A percentile compares a stretch with the other conserved stretches of the same genome.
phyloP scores from a whole-genome alignment of 345 rosid species.

The Citrus reticulata region DNA sequence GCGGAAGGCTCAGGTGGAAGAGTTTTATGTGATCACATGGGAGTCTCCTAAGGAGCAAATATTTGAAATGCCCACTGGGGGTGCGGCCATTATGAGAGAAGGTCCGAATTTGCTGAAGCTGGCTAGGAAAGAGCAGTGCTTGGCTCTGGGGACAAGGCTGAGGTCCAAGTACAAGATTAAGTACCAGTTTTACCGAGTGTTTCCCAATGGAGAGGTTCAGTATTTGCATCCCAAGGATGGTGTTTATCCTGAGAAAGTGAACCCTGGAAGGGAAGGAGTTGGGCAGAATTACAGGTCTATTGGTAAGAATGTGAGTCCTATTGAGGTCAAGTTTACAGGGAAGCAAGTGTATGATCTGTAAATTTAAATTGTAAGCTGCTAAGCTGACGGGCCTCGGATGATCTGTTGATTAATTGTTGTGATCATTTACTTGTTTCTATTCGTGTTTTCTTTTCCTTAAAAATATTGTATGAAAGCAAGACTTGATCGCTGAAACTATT shows the following conservation, averaged over 20 bases:
- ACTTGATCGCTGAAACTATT: not conserved
- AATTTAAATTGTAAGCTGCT: not conserved
- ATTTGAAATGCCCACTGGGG: constrained; percentile 94
- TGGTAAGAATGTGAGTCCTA: constrained; percentile 83
- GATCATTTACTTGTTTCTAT: not conserved
- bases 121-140: constrained; percentile 93
- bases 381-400: not conserved
- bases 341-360: constrained; percentile 80
- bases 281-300: constrained; percentile 80
- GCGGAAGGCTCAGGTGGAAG: constrained; percentile 82
- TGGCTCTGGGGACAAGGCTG: constrained; percentile 81
- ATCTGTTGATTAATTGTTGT: not conserved
- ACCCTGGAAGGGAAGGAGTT: constrained; percentile 76
- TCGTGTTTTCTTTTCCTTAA: not conserved
- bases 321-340: constrained; percentile 95
- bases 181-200: constrained; percentile 88
- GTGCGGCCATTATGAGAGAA: constrained; percentile 92
- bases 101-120: constrained; percentile 87
- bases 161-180: constrained; percentile 94
- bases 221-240: constrained; percentile 93
- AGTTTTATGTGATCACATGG: constrained; percentile 93
- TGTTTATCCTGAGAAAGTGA: constrained; percentile 90
- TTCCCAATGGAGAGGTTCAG: constrained; percentile 89
- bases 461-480: not conserved
- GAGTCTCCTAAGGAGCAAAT: constrained; percentile 86